Conservation (phyloP, 306 rosid species). For the Calophaca sinica region DNA sequence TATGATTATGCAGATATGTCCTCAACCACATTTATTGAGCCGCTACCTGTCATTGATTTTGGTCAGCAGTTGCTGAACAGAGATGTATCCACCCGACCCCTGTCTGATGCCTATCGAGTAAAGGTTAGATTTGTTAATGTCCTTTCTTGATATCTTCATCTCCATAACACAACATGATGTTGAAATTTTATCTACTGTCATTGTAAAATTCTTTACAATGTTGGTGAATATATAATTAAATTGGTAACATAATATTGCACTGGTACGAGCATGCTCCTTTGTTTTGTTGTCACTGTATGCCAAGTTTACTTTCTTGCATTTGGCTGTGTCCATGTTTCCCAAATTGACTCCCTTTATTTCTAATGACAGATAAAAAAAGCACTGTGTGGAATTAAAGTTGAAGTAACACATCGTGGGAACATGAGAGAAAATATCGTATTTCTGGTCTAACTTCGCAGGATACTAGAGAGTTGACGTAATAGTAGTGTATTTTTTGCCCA, state of each 20-base stretch:
- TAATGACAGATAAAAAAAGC: slow-evolving; percentile 86
- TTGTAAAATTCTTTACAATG: background rate
- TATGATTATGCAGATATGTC: slow-evolving; percentile 82
- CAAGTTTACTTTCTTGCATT: too few relatives aligned
- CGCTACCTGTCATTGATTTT: slow-evolving; percentile 90
- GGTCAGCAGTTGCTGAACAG: slow-evolving; percentile 81
- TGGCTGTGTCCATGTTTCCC: too few relatives aligned
- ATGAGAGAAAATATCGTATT: slow-evolving; percentile 95
- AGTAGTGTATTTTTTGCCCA: background rate
- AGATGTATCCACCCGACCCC: slow-evolving; percentile 76
- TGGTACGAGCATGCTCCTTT: background rate
- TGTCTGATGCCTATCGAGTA: slow-evolving; percentile 90
- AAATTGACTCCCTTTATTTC: background rate
- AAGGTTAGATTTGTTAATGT: slow-evolving; percentile 64
- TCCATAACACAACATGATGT: background rate
- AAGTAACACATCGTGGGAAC: slow-evolving; percentile 94
- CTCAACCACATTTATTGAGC: slow-evolving; percentile 94
- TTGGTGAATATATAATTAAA: background rate
- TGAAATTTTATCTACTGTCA: background rate
- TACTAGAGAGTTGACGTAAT: slow-evolving; percentile 84
- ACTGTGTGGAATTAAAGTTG: slow-evolving; percentile 92
- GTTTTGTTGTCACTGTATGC: background rate
- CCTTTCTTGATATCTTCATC: background rate
- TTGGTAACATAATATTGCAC: background rate
- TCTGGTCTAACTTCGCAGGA: slow-evolving; percentile 94